Evolutionary conservation across 495 filamentous ascomycete genomes (phyloP).

Genomic region (Viridothelium virens): DNA sequence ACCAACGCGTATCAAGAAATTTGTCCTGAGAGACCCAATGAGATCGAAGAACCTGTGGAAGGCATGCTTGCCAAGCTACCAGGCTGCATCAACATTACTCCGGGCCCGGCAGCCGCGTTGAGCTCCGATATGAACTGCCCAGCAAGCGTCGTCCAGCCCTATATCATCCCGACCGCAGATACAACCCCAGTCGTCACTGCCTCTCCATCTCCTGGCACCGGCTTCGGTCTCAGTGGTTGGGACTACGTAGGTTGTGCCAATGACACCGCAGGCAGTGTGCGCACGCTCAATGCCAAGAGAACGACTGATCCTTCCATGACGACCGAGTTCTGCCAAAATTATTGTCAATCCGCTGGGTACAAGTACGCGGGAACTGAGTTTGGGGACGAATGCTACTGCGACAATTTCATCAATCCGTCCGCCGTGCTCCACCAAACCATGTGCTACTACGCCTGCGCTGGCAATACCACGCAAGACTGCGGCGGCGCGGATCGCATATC

Average conservation of each 20-base stretch:
- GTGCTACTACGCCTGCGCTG: constrained; percentile 18
- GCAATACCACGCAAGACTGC: constrained; percentile 17
- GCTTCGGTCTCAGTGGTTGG: constrained; percentile 18
- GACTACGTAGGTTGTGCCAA: constrained; percentile 26
- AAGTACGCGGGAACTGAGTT: constrained; percentile 21
- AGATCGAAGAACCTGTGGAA: constrained; percentile 19
- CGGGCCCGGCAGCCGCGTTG: constrained; percentile 19
- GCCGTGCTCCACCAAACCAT: constrained; percentile 8
- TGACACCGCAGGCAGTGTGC: constrained; percentile 17
- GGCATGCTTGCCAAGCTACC: constrained; percentile 22
- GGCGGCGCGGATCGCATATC: constrained; percentile 20
- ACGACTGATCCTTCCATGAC: constrained; percentile 23
- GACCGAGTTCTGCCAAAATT: constrained; percentile 23
- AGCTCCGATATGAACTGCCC: constrained; percentile 20
- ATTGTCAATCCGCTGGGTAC: constrained; percentile 13
- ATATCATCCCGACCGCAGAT: constrained; percentile 15
- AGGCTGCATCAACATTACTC: constrained; percentile 24
- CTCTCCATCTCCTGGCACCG: constrained; percentile 15
- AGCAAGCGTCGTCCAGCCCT: constrained; percentile 11
- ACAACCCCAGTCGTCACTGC: constrained; percentile 17
- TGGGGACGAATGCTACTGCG: constrained; percentile 27
- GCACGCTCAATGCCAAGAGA: constrained; percentile 16
- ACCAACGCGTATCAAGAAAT: constrained; percentile 18
- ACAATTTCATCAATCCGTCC: constrained; percentile 24
- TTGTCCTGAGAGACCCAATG: constrained; percentile 23